Conservation (phyloP, 352 stramenopile species). For the Globisporangium canariense region DNA sequence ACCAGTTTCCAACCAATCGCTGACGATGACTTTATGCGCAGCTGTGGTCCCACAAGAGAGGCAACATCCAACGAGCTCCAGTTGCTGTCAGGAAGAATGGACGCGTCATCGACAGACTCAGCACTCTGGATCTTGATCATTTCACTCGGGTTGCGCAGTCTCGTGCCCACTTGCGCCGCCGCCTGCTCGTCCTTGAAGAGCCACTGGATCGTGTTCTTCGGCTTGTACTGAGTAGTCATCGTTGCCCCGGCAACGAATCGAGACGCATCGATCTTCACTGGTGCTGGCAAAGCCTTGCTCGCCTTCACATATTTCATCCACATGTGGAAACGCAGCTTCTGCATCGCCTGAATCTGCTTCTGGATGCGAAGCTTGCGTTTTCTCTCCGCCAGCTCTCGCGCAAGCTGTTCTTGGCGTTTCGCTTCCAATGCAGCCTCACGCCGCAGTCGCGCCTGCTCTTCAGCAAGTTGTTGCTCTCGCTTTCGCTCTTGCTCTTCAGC, state of each 20-base stretch:
- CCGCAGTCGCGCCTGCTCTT: slow-evolving; percentile 34
- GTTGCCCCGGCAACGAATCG: slow-evolving; percentile 17
- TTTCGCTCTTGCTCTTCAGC: slow-evolving; percentile 39
- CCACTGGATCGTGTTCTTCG: slow-evolving; percentile 45
- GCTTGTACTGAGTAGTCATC: slow-evolving; percentile 29
- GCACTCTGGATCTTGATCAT: slow-evolving; percentile 6
- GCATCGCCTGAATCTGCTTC: slow-evolving; percentile 48
- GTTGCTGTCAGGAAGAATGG: background rate
- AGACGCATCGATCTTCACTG: slow-evolving; percentile 36
- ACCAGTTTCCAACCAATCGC: slow-evolving; percentile 65
- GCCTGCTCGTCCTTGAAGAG: slow-evolving; percentile 26
- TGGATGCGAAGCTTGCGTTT: slow-evolving; percentile 28
- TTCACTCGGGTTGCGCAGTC: slow-evolving; percentile 25
- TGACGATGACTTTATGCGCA: slow-evolving; percentile 18
- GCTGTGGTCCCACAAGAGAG: slow-evolving; percentile 26
- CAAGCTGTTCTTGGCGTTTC: slow-evolving; percentile 42
- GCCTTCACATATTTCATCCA: slow-evolving; percentile 68
- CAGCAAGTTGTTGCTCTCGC: slow-evolving; percentile 40
- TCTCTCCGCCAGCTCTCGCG: slow-evolving; percentile 39
- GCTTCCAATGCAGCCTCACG: slow-evolving; percentile 47
- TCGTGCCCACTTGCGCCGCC: slow-evolving; percentile 16
- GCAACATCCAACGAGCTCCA: slow-evolving; percentile 28
- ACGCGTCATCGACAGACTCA: background rate
- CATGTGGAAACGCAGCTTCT: slow-evolving; percentile 53
- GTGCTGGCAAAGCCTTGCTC: slow-evolving; percentile 36